phyloP scores from a whole-genome alignment of 2,329 filamentous ascomycete genomes.

The Thelonectria blattea region DNA sequence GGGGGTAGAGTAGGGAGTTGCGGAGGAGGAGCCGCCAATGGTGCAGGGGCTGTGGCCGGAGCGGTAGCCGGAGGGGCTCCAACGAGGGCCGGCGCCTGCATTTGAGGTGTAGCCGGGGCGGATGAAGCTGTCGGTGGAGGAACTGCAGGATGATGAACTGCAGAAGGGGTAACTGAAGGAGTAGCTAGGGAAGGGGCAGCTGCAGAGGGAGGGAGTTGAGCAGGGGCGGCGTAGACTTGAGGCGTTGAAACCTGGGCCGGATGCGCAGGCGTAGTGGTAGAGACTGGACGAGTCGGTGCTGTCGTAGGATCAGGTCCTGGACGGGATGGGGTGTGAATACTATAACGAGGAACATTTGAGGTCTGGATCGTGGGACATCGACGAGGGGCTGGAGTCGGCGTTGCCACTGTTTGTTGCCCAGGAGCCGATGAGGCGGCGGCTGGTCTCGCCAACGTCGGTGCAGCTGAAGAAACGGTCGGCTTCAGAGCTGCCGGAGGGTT shows the following conservation, averaged over 20 bases:
- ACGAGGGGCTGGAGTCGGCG: background rate
- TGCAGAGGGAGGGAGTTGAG: background rate
- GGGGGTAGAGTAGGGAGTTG: conserved; percentile 2
- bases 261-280: background rate
- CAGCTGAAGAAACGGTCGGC: background rate
- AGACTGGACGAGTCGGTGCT: background rate
- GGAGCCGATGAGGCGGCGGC: background rate
- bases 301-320: conserved; percentile 2
- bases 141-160: background rate
- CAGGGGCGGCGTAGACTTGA: background rate
- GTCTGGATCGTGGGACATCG: background rate
- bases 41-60: background rate
- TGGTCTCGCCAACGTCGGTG: background rate
- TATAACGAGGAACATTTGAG: too few species aligned
- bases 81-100: background rate
- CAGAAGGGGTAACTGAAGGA: background rate
- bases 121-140: background rate
- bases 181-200: too few species aligned
- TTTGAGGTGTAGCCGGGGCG: conserved; percentile 7
- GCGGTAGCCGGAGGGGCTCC: background rate
- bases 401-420: background rate
- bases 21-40: background rate
- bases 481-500: background rate
- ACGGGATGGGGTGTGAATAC: background rate
- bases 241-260: background rate